Conservation (phyloP, 2,329 filamentous ascomycete species). For the Blastomyces gilchristii region DNA sequence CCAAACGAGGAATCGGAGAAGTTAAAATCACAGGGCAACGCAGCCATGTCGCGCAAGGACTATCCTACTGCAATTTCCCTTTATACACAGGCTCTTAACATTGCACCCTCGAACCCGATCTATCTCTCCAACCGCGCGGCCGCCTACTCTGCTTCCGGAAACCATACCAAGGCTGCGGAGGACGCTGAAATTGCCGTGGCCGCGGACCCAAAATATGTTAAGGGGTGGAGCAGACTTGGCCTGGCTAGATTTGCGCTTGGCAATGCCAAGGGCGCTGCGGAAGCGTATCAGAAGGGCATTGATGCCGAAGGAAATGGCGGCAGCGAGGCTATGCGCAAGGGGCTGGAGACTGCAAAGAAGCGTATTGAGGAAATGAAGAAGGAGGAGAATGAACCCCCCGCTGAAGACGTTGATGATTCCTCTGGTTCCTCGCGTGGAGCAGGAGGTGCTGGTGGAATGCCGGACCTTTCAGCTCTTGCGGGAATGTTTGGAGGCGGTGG, state of each 20-base stretch:
- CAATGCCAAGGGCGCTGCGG: slow-evolving; percentile 83
- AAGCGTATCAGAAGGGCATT: slow-evolving; percentile 87
- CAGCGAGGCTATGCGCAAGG: slow-evolving; percentile 95
- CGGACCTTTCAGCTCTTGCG: slow-evolving; percentile 59
- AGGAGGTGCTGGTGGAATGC: slow-evolving; percentile 51
- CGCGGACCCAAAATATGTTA: slow-evolving; percentile 86
- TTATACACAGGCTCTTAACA: slow-evolving; percentile 75
- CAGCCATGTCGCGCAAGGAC: slow-evolving; percentile 90
- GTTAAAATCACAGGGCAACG: slow-evolving; percentile 84
- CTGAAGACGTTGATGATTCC: slow-evolving; percentile 44
- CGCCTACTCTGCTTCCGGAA: slow-evolving; percentile 72
- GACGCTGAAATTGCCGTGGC: slow-evolving; percentile 87
- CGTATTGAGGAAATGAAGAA: slow-evolving; percentile 69
- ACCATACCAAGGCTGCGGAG: slow-evolving; percentile 72
- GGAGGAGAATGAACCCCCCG: slow-evolving; percentile 41
- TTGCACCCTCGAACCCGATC: slow-evolving; percentile 80
- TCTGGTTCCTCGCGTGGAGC: slow-evolving; percentile 35
- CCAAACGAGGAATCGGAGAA: slow-evolving; percentile 58
- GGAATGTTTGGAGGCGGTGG: slow-evolving; percentile 61
- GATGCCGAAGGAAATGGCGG: slow-evolving; percentile 89
- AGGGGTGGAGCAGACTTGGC: slow-evolving; percentile 90
- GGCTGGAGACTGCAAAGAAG: slow-evolving; percentile 84
- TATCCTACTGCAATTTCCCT: slow-evolving; percentile 71
- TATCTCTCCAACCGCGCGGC: slow-evolving; percentile 97
- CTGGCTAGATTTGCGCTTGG: slow-evolving; percentile 85